These are phyloP conservation scores for Areca catechu DNA, from an alignment of 176 grass and related monocot species.

Conservation along the genomic window DNA sequence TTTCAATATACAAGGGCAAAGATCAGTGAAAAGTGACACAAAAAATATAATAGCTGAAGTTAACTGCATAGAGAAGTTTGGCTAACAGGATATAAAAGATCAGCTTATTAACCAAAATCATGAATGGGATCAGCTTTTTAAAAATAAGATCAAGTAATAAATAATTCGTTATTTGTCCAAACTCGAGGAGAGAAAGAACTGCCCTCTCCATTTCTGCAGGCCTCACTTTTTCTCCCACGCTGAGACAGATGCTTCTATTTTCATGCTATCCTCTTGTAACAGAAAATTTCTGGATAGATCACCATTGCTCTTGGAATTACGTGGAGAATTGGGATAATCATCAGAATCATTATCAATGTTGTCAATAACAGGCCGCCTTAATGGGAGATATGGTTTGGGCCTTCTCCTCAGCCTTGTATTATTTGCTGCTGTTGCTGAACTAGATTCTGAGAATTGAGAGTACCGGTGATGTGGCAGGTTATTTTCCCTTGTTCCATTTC, in stretches of 20 bases:
- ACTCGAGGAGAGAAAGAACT: constrained; percentile 89
- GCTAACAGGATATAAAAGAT: too few relatives aligned
- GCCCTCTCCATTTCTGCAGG: constrained; percentile 91
- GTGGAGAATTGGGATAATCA: constrained; percentile 31
- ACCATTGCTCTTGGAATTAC: constrained; percentile 25
- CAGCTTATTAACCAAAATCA: too few relatives aligned
- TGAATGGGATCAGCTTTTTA: too few relatives aligned
- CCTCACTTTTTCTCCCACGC: constrained; percentile 87
- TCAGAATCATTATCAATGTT: constrained; percentile 52
- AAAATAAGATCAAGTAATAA: too few relatives aligned
- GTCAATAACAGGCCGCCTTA: constrained; percentile 39
- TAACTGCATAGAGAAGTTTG: too few relatives aligned
- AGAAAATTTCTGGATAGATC: constrained; percentile 44
- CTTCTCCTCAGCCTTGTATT: constrained; percentile 59
- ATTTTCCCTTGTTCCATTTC: constrained; percentile 46
- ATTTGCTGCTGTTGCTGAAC: constrained; percentile 32
- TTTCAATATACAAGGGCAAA: too few relatives aligned
- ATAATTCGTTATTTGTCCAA: constrained; percentile 71
- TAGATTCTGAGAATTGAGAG: constrained; percentile 37
- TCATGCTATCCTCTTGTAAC: constrained; percentile 53
- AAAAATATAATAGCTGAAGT: too few relatives aligned
- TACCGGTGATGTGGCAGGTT: constrained; percentile 27
- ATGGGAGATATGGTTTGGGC: constrained; percentile 45
- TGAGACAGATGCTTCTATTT: constrained; percentile 67
- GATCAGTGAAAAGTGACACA: too few relatives aligned